A percentile compares a stretch with the other conserved stretches of the same genome.
Conservation (phyloP, 2,329 filamentous ascomycete species). For the Coleophoma cylindrospora region DNA sequence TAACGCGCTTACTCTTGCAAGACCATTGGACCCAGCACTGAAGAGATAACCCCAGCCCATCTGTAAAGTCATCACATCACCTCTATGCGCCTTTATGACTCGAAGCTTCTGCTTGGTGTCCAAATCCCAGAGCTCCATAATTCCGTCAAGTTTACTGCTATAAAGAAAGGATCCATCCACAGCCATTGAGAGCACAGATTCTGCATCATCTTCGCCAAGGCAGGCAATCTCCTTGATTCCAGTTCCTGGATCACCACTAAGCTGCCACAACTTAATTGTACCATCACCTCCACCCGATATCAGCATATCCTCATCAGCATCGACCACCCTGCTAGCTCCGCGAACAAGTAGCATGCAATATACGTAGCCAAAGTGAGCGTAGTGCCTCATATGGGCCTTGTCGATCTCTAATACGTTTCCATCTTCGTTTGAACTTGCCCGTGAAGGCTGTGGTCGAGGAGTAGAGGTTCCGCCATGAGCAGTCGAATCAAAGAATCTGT, state of each 20-base stretch:
- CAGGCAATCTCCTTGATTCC: slow-evolving; percentile 66
- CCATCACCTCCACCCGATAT: slow-evolving; percentile 93
- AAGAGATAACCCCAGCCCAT: slow-evolving; percentile 83
- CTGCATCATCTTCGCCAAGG: slow-evolving; percentile 55
- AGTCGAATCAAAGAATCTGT: slow-evolving; percentile 92
- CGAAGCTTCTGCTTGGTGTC: slow-evolving; percentile 88
- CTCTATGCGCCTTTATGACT: slow-evolving; percentile 74
- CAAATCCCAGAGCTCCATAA: slow-evolving; percentile 94
- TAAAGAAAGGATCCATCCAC: slow-evolving; percentile 91
- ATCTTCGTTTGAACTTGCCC: slow-evolving; percentile 41
- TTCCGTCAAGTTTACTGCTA: slow-evolving; percentile 78
- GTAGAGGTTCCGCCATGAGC: slow-evolving; percentile 78
- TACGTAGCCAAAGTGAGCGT: slow-evolving; percentile 92
- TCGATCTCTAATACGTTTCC: slow-evolving; percentile 75
- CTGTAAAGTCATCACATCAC: slow-evolving; percentile 81
- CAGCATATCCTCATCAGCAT: slow-evolving; percentile 71
- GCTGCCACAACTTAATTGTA: slow-evolving; percentile 87
- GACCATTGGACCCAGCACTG: slow-evolving; percentile 85
- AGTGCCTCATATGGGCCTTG: slow-evolving; percentile 74
- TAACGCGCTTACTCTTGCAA: slow-evolving; percentile 61
- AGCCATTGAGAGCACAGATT: slow-evolving; percentile 70
- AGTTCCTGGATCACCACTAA: slow-evolving; percentile 49
- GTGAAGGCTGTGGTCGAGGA: slow-evolving; percentile 48
- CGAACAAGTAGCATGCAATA: slow-evolving; percentile 90
- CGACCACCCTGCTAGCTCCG: slow-evolving; percentile 61